A percentile compares a stretch with the other conserved stretches of the same genome.
These are phyloP conservation scores for Colletotrichum sp. DNA, from an alignment of 2,329 filamentous ascomycete genomes.

Conservation along the genomic window DNA sequence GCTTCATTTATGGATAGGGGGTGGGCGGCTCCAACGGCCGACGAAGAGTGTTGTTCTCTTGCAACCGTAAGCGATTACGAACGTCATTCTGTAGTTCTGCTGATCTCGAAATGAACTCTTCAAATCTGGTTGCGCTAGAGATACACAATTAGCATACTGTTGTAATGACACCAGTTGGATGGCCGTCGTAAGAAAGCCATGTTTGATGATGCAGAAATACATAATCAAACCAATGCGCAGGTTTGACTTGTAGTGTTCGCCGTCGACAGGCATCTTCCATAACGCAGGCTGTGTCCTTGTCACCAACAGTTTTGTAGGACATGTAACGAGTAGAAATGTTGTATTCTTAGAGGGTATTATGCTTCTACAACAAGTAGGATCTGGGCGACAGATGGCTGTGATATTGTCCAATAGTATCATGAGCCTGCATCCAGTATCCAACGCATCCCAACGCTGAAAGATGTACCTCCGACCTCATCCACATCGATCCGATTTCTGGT, in stretches of 20 bases:
- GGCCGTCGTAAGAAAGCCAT: neutral
- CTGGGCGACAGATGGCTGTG: neutral
- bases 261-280: accelerated
- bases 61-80: neutral
- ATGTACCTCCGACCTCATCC: neutral
- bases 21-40: neutral
- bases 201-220: too few relatives aligned
- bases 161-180: neutral
- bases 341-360: neutral
- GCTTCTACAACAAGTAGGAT: neutral
- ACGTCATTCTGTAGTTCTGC: accelerated
- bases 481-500: neutral
- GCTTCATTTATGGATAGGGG: neutral
- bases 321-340: neutral
- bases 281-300: neutral
- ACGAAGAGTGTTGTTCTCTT: too few relatives aligned
- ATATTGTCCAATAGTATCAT: neutral
- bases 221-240: neutral
- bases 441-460: neutral
- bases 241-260: neutral
- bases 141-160: neutral
- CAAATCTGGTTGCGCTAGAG: accelerated
- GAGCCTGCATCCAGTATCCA: accelerated
- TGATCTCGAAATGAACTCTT: neutral
- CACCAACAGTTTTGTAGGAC: neutral